Evolutionary conservation across 108 stramenopile genomes (phyloP), one percentile per base, ranked within the genome.

Genomic region (Cyclostephanos tholiformis): DNA sequence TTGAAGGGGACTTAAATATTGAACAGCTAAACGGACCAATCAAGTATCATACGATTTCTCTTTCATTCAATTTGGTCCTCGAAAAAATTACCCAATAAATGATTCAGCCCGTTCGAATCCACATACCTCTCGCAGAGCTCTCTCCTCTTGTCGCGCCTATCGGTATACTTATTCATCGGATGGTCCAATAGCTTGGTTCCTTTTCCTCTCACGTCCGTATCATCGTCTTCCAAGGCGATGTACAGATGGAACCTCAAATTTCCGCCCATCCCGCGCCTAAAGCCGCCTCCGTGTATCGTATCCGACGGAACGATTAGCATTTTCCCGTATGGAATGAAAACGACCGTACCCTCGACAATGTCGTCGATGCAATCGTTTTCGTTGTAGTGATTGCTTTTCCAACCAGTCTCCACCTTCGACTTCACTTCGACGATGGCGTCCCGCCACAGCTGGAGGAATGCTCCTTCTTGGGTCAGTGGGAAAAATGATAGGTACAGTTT

Each of bases 231-330:
- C 16, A 79, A 14, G 49, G 67, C 71, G 65, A 89, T 77, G 71
- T 89, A 87, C 56, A 89, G 64, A 43, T 89, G 86, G 62, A 80
- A 85, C 17, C 88, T 69, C 49, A 85, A 68, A 70, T 89, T 89
- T 10, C 86, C 86, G 36, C 57, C 22, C 7, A 41, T 13, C 4
- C 76, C 77, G 27, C 84, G 84, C 46, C 83, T 84, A 56, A 88
- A 90, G 5, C 89, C 89, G 20, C 89, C 89, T 11, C 86, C 89
- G 61, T 90, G 89, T 58, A 90, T 84, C 0, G 87, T 87, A 30
- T 63, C 56, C 4, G 86, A 77, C 6, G 87, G 87, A 26, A 88
- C 78, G 6, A 85, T 71, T 11, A 90, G 65, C 75, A 90, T 72
- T 17, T 76, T 88, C 53, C 84, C 87, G 65, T 72, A 76, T 0